Evolutionary conservation across 352 stramenopile species (phyloP).

Genomic region (Phytophthora europaea): DNA sequence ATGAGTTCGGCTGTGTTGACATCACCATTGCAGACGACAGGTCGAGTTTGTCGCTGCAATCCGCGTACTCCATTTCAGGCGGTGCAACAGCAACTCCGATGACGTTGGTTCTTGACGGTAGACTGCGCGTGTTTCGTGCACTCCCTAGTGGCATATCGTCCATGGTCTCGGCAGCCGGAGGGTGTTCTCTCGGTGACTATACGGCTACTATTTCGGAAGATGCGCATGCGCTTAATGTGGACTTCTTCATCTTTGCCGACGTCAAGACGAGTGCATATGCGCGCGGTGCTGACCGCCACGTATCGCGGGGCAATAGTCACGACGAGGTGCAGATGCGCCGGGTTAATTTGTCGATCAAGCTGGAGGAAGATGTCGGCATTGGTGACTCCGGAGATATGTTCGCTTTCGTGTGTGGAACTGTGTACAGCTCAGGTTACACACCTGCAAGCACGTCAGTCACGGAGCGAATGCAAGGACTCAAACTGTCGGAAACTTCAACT

Average conservation of each 20-base stretch:
- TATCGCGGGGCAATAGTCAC: not conserved
- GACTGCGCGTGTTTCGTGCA: slow-evolving; percentile 1
- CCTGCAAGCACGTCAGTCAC: not conserved
- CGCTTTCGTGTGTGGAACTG: not conserved
- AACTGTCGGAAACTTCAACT: not conserved
- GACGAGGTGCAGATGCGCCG: not conserved
- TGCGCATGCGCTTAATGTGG: not conserved
- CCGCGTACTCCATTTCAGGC: slow-evolving; percentile 6
- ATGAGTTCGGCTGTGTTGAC: slow-evolving; percentile 24
- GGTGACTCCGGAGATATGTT: not conserved
- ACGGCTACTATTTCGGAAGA: not conserved
- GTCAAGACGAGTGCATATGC: not conserved
- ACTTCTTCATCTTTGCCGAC: slow-evolving; percentile 8
- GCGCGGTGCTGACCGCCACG: not conserved
- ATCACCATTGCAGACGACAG: slow-evolving; percentile 8
- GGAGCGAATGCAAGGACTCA: not conserved
- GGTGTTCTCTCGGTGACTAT: slow-evolving; percentile 12
- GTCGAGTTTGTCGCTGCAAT: slow-evolving; percentile 16
- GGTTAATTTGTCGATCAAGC: not conserved
- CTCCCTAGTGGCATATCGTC: slow-evolving; percentile 13
- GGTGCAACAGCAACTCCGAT: not conserved
- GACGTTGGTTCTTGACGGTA: slow-evolving; percentile 15
- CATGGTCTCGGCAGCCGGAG: not conserved
- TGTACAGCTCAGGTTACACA: not conserved
- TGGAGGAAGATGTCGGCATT: slow-evolving; percentile 1